Conservation (phyloP, 2,329 filamentous ascomycete genomes). For the Triangularia verruculosa region DNA sequence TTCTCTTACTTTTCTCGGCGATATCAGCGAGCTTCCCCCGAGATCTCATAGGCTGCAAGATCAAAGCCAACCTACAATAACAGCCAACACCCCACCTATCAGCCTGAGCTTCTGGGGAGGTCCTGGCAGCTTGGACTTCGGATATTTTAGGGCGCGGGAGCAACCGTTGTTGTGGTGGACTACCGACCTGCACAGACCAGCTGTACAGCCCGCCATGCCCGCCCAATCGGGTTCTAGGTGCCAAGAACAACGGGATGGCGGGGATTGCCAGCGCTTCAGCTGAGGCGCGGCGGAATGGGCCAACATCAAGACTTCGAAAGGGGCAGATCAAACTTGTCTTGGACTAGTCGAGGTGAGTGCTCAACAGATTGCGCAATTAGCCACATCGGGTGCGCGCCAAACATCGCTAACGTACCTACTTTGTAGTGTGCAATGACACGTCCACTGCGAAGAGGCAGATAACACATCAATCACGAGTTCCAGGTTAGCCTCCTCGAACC, state of each 20-base stretch:
- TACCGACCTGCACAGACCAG: conserved; percentile 1
- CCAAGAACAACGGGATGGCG: conserved; percentile 5
- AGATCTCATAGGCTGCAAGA: background rate
- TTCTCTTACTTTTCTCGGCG: background rate
- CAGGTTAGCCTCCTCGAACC: too few relatives aligned
- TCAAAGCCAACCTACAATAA: too few relatives aligned
- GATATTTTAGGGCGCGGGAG: conserved; percentile 4
- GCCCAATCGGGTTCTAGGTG: background rate
- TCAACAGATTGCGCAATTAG: background rate
- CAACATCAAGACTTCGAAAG: background rate
- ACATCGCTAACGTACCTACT: conserved; percentile 1
- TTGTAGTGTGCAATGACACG: background rate
- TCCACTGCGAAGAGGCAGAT: background rate
- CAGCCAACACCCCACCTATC: background rate
- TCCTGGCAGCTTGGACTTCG: background rate
- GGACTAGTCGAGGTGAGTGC: background rate
- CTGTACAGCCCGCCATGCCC: too few relatives aligned
- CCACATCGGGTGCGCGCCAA: background rate
- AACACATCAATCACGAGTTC: background rate
- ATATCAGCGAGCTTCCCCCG: background rate
- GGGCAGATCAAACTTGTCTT: background rate
- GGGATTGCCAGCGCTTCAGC: background rate
- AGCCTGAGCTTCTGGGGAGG: conserved; percentile 1
- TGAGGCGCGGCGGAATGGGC: background rate
- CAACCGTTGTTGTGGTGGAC: background rate